Evolutionary conservation across 106 monocot genomes (phyloP).

Genomic region (Acanthochlamys bracteata): DNA sequence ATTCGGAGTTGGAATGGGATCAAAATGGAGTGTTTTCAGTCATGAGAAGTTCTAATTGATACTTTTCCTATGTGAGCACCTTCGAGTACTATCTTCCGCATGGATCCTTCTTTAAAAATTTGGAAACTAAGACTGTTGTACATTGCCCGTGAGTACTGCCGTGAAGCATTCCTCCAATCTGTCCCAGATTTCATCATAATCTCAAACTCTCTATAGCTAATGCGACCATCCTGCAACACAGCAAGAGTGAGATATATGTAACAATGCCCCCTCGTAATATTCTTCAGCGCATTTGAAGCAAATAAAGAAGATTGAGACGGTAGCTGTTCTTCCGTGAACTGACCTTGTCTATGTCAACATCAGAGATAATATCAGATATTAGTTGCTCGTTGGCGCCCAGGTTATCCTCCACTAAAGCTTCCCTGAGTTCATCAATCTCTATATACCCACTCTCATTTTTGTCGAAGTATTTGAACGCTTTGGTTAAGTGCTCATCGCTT

Average conservation of each 20-base stretch:
- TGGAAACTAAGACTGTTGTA: slow-evolving; percentile 49
- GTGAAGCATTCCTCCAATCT: slow-evolving; percentile 77
- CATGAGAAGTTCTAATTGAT: neutral
- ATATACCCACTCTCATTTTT: slow-evolving; percentile 77
- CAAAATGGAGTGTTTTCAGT: too few relatives aligned
- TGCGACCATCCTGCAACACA: slow-evolving; percentile 68
- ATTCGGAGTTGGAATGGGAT: too few relatives aligned
- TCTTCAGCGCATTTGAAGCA: too few relatives aligned
- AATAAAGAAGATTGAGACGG: too few relatives aligned
- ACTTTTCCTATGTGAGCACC: neutral
- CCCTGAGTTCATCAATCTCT: slow-evolving; percentile 75
- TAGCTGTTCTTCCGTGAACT: too few relatives aligned
- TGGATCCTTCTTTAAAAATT: slow-evolving; percentile 38
- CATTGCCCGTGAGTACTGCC: slow-evolving; percentile 51
- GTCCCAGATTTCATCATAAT: slow-evolving; percentile 84
- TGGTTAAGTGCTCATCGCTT: slow-evolving; percentile 52
- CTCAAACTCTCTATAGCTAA: slow-evolving; percentile 82
- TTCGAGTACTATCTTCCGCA: slow-evolving; percentile 1
- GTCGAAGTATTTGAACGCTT: slow-evolving; percentile 74
- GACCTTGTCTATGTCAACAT: slow-evolving; percentile 83
- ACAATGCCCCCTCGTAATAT: too few relatives aligned
- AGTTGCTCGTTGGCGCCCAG: slow-evolving; percentile 40
- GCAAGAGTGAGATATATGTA: too few relatives aligned
- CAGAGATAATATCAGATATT: slow-evolving; percentile 54
- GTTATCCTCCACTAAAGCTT: slow-evolving; percentile 50